Evolutionary conservation across 176 grass and related monocot genomes (phyloP).

Genomic region (Lolium multiflorum): DNA sequence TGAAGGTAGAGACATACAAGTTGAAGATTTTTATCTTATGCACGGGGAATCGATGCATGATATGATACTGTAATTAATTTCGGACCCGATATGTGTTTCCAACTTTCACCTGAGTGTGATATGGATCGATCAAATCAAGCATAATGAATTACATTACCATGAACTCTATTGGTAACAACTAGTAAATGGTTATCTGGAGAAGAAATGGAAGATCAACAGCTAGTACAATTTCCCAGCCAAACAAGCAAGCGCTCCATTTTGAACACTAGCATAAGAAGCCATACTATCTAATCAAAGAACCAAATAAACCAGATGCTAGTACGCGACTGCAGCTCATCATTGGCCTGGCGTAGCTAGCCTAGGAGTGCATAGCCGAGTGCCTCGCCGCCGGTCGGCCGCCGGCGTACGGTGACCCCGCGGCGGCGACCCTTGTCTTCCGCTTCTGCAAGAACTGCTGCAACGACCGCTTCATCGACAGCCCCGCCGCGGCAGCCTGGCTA

Average conservation of each 20-base stretch:
- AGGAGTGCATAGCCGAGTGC: neutral
- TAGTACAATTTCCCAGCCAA: neutral
- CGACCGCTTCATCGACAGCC: slow-evolving; percentile 72
- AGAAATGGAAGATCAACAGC: neutral
- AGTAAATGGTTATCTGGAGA: too few relatives aligned
- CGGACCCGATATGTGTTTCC: neutral
- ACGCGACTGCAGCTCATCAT: neutral
- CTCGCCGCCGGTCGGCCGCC: neutral
- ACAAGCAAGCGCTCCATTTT: neutral
- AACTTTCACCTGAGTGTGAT: neutral
- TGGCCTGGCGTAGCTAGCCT: neutral
- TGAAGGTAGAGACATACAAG: too few relatives aligned
- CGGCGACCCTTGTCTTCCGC: slow-evolving; percentile 55
- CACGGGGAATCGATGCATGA: neutral
- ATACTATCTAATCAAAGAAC: slow-evolving; percentile 4
- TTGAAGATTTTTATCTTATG: neutral
- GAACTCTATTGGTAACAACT: too few relatives aligned
- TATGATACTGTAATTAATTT: slow-evolving; percentile 17
- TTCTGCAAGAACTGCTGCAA: slow-evolving; percentile 77
- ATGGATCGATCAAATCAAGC: neutral
- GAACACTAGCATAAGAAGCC: neutral
- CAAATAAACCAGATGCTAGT: neutral
- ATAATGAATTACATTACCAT: neutral
- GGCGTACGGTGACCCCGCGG: slow-evolving; percentile 39
- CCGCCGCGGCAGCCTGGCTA: slow-evolving; percentile 24